Evolutionary conservation across 495 filamentous ascomycete species (phyloP).

Genomic region (Penicillium coffeae): DNA sequence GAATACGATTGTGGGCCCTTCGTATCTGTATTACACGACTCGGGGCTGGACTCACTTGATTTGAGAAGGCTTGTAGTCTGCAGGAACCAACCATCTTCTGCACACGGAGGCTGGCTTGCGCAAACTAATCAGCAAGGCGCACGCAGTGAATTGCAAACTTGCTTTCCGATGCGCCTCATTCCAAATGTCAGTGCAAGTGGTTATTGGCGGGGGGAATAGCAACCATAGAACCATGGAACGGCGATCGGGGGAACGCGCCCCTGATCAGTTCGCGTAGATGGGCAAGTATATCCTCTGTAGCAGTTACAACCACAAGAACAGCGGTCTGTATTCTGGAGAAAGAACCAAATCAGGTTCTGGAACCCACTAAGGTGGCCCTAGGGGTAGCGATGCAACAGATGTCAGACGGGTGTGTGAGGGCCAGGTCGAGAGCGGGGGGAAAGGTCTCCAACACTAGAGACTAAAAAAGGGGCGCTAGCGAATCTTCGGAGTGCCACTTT

Average conservation of each 20-base stretch:
- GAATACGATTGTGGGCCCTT: not conserved
- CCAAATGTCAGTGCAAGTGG: not conserved
- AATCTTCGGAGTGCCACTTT: conserved; percentile 9
- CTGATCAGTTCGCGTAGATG: too few relatives aligned
- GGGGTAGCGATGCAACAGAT: not conserved
- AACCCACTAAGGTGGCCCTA: too few relatives aligned
- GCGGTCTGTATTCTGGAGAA: too few relatives aligned
- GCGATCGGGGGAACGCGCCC: conserved; percentile 1
- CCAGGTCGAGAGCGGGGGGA: conserved; percentile 26
- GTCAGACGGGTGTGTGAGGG: conserved; percentile 30
- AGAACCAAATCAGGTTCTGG: too few relatives aligned
- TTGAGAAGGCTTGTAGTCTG: not conserved
- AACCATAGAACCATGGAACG: conserved; percentile 10
- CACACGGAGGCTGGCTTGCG: not conserved
- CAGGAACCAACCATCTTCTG: not conserved
- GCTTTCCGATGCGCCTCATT: not conserved
- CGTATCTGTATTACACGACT: not conserved
- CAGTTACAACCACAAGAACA: too few relatives aligned
- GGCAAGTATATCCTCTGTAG: too few relatives aligned
- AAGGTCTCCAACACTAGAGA: conserved; percentile 1
- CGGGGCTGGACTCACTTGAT: not conserved
- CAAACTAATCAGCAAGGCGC: not conserved
- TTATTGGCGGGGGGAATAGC: not conserved
- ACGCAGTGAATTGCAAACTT: not conserved
- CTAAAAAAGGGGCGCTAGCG: conserved; percentile 17